Conservation (phyloP, 1,139 yeast genomes). For the Taiozyma sp. region DNA sequence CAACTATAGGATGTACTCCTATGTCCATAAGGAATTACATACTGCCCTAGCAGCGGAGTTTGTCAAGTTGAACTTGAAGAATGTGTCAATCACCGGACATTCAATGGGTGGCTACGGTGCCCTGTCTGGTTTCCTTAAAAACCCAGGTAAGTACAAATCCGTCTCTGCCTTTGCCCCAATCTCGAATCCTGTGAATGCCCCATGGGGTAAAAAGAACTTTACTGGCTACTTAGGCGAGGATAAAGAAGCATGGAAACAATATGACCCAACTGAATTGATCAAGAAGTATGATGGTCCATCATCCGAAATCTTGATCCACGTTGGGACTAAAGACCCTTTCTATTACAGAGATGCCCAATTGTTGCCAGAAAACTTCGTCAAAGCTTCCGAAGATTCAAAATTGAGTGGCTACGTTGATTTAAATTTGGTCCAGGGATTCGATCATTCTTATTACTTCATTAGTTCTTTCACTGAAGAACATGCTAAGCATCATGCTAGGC, state of each 20-base stretch:
- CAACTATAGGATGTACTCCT: constrained; percentile 83
- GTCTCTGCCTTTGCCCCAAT: constrained; percentile 94
- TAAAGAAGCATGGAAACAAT: constrained; percentile 53
- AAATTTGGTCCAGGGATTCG: constrained; percentile 75
- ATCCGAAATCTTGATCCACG: constrained; percentile 68
- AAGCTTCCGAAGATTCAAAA: constrained; percentile 55
- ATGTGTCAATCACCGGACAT: constrained; percentile 81
- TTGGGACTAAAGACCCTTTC: constrained; percentile 75
- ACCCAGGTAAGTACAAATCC: constrained; percentile 72
- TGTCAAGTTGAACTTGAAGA: constrained; percentile 48
- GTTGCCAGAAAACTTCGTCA: constrained; percentile 68
- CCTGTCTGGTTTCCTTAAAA: constrained; percentile 64
- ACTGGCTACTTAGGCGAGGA: constrained; percentile 70
- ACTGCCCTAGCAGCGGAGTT: constrained; percentile 41
- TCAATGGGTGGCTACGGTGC: constrained; percentile 99
- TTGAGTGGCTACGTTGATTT: constrained; percentile 61
- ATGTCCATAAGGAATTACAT: constrained; percentile 74
- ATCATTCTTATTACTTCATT: constrained; percentile 86
- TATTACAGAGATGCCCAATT: constrained; percentile 59
- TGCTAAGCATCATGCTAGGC: constrained; percentile 82
- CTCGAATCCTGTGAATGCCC: constrained; percentile 66
- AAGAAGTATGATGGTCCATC: constrained; percentile 38
- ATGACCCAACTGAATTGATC: constrained; percentile 80
- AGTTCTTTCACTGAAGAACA: constrained; percentile 80
- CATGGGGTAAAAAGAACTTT: constrained; percentile 89